Conservation (phyloP, 2,329 filamentous ascomycete genomes). For the Ophiostoma angusticollis region DNA sequence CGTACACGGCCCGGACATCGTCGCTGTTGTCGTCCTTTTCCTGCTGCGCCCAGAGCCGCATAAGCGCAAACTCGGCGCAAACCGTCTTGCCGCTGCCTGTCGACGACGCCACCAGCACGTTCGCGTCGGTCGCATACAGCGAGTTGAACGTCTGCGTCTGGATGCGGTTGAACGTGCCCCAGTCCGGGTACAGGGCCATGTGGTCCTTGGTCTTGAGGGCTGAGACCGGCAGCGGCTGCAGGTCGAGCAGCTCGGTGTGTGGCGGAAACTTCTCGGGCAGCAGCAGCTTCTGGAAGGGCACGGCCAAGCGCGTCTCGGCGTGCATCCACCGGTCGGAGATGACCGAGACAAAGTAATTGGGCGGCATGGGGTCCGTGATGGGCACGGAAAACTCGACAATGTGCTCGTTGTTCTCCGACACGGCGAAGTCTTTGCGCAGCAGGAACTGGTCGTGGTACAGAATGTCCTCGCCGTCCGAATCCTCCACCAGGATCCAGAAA, state of each 20-base stretch:
- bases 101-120: constrained; percentile 84
- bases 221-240: constrained; percentile 77
- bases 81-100: constrained; percentile 94
- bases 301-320: constrained; percentile 81
- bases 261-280: constrained; percentile 91
- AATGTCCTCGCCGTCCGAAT: constrained; percentile 93
- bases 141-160: constrained; percentile 97
- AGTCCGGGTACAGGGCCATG: constrained; percentile 65
- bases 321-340: constrained; percentile 98
- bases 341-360: constrained; percentile 95
- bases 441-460: constrained; percentile 91
- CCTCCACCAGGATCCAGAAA: constrained; percentile 96
- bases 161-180: constrained; percentile 88
- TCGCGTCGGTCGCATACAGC: constrained; percentile 80
- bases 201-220: constrained; percentile 81
- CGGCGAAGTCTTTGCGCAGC: constrained; percentile 77
- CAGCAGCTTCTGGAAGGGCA: constrained; percentile 90
- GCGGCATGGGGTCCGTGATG: constrained; percentile 94
- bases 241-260: constrained; percentile 80
- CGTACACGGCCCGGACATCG: constrained; percentile 73
- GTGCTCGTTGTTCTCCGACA: constrained; percentile 80
- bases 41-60: constrained; percentile 71
- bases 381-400: constrained; percentile 92
- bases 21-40: constrained; percentile 43
- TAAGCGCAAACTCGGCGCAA: constrained; percentile 84